Evolutionary conservation across 75 land plant genomes (phyloP).

Genomic region (Adiantum capillusveneris): DNA sequence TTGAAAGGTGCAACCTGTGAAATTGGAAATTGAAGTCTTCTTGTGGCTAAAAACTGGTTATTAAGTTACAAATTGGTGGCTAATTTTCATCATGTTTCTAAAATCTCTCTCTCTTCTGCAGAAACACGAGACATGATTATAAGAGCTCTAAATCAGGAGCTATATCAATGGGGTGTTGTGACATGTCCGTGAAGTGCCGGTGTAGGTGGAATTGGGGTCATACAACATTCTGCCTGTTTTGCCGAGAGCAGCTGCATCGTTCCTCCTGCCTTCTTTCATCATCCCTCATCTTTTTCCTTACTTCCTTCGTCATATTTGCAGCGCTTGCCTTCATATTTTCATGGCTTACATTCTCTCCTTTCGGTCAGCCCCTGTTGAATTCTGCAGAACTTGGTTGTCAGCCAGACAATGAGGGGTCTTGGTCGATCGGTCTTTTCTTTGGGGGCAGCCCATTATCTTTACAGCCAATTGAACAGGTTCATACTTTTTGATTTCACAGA

Average conservation of each 20-base stretch:
- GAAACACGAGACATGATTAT: too few species aligned
- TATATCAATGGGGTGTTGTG: constrained; percentile 7
- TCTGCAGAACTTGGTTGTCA: constrained; percentile 40
- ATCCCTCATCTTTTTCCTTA: constrained; percentile 26
- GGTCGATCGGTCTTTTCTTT: constrained; percentile 72
- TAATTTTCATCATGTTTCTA: too few species aligned
- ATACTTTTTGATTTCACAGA: not conserved
- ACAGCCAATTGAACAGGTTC: constrained; percentile 61
- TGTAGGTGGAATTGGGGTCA: constrained; percentile 15
- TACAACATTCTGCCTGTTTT: constrained; percentile 1
- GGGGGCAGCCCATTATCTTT: constrained; percentile 70
- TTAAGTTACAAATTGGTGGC: too few species aligned
- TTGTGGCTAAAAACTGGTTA: too few species aligned
- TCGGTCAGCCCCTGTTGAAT: constrained; percentile 7
- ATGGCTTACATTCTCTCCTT: constrained; percentile 39
- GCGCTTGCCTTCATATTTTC: constrained; percentile 32
- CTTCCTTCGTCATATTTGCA: constrained; percentile 26
- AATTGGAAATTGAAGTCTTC: too few species aligned
- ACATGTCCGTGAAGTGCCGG: constrained; percentile 9
- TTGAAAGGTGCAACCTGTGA: too few species aligned
- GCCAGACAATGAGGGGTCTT: constrained; percentile 74
- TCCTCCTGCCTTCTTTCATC: constrained; percentile 29
- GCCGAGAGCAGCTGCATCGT: constrained; percentile 24
- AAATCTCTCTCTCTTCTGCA: too few species aligned
- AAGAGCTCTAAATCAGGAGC: too few species aligned